Base-by-base conservation (phyloP, 2,329 filamentous ascomycete genomes). In the Colletotrichum aenigma region DNA sequence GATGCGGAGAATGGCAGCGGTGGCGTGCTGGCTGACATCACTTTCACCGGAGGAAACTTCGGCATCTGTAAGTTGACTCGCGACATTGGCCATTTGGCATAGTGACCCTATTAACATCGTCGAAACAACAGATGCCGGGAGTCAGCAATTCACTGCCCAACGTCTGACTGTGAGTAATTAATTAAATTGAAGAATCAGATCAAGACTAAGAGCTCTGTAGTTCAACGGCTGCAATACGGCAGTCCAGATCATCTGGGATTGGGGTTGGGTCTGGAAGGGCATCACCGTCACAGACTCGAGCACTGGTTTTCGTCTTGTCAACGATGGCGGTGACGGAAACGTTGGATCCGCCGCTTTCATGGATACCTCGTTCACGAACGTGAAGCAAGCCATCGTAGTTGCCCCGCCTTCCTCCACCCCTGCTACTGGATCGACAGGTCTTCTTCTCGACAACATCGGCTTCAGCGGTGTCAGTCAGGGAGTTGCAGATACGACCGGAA, bases 231-330 rank as follows among this genome's bases (percentile, higher is more conserved):
- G 91, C 83, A 87, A 91, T 77, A 94, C 92, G 9, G 90, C 91
- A 62, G 90, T 94, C 68, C 91, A 89, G 81, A 90, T 94, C 84
- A 90, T 93, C 78, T 95, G 93, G 93, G 90, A 94, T 83, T 95
- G 93, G 93, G 90, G 91, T 30, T 95, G 93, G 91, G 34, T 30
- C 60, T 62, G 60, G 60, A 62, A 62, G 60, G 28, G 18, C 60
- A 30, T 62, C 30, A 30, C 26, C 24, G 21, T 62, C 12, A 32
- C 60, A n/a, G 18, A 36, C 18, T 34, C 18, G 7, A n/a, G 4
- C 24, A 32, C 34, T 32, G 60, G 60, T 1, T 21, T 62, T n/a
- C 32, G n/a, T 30, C 28, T 36, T 13, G 12, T 30, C 18, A 30
- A n/a, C n/a, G 30, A 62, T 6, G 32, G 18, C 5, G 60, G 24